Base-by-base conservation (phyloP, 116 monocot genomes). In the Dioscorea cayenensis region DNA sequence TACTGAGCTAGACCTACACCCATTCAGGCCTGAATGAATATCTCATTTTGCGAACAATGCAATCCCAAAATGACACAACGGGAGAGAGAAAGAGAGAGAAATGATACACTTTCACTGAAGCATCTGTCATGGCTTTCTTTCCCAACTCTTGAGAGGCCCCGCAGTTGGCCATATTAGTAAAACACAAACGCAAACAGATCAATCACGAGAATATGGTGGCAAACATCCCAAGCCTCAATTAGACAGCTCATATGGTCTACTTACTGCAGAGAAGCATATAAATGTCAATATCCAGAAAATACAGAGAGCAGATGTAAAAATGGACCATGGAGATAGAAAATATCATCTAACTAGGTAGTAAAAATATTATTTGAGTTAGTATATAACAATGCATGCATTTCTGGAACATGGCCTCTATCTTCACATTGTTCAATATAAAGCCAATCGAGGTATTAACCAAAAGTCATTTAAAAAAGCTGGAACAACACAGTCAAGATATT, bases 1-100 rank as follows among this genome's bases (percentile, higher is more conserved):
- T 9, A 19, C 65, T 32, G 32, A 18, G 28, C 19, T 32, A 70
- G 0, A 32, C 19, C 87, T 88, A 96, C 90, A 90, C 87, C 84
- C 92, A 95, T 71, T 95, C 95, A 80, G 90, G 92, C 74, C 80
- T 83, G 80, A 89, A 90, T 23, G 90, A 88, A 75, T 90, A 96
- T 79, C 90, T 87, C 78, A 87, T 89, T 71, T 90, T 92, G 72
- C 90, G 85, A 73, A 96, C 77, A 69, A 86, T 89, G 78, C 95
- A 92, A 55, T 92, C 92, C 95, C 95, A 95, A 71, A 85, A 77
- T 18, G 83, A 96, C 50, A 92, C 70, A 60, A 87, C 80, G 66
- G 88, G 96, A 59, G 76, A 86, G 66, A 92, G 90, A 13, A 82
- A 71, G 49, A 96, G 80, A 79, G 87, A 86, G 72, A 85, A 82